Evolutionary conservation across 2,329 filamentous ascomycete genomes (phyloP), one percentile per base, ranked within the genome.

Genomic region (Exophiala xenobiotica): DNA sequence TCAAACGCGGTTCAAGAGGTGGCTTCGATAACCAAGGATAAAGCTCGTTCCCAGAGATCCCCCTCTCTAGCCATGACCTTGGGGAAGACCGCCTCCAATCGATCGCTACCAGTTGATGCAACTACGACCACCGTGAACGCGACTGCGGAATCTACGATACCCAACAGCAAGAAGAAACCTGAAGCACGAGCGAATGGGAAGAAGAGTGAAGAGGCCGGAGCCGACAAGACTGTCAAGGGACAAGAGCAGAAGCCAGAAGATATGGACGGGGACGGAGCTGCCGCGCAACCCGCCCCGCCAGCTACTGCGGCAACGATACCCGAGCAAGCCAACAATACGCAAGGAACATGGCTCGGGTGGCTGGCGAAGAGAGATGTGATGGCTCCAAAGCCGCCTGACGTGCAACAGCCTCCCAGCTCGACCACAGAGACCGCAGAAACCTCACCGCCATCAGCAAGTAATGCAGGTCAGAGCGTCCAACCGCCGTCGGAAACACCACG

Each of bases 51-150:
- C 23, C 57, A 65, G 40, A 63, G 66, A 49, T 59, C 68, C 23
- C 67, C 68, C 27, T 70, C 71, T 3, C 61, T 74, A n/a, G 69
- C 72, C 44, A 65, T 76, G 49, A 74, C 71, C 3, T 67, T 65
- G 50, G 73, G 68, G 54, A 66, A 66, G 22, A 66, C 67, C 23
- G 60, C 56, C 22, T 47, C 55, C 4, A 72, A 64, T 29, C 68
- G 73, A 54, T 75, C 74, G 9, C 67, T 74, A 22, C 74, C 74
- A 9, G 71, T 69, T 8, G 64, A 70, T 61, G 69, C 68, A 42
- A 69, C 72, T 14, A 76, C 73, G 12, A 76, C 74, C 4, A 66
- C 65, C 41, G 63, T 76, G 44, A 71, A 76, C 58, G 70, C 75
- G 46, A 70, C 69, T 33, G 58, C 39, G 24, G 53, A 51, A 61